These are phyloP conservation scores for Crassisporium funariophilum DNA, from an alignment of 768 basidiomycete species.

Conservation along the genomic window DNA sequence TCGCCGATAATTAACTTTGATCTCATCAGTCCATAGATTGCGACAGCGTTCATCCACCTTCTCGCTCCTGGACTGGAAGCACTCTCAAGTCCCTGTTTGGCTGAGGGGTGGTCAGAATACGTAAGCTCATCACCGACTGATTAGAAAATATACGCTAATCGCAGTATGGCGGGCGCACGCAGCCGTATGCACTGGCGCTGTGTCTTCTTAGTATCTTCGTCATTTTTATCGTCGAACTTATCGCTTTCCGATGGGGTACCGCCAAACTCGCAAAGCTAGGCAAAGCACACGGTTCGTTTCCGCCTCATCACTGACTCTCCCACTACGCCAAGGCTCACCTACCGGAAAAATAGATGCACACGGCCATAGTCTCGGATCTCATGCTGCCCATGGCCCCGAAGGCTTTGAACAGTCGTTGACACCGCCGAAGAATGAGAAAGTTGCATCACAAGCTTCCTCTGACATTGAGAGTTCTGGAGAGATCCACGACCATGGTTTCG, in stretches of 20 bases:
- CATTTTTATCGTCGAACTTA: conserved; percentile 83
- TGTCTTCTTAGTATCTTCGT: conserved; percentile 79
- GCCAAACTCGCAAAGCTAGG: conserved; percentile 70
- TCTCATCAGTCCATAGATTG: conserved; percentile 53
- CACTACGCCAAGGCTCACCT: not conserved
- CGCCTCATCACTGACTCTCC: conserved; percentile 3
- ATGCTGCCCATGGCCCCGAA: conserved; percentile 76
- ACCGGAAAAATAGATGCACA: conserved; percentile 54
- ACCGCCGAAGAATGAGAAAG: conserved; percentile 13
- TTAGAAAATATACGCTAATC: not conserved
- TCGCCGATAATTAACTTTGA: conserved; percentile 7
- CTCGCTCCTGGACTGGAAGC: conserved; percentile 74
- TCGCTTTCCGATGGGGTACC: conserved; percentile 87
- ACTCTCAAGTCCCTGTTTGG: conserved; percentile 70
- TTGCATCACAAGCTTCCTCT: conserved; percentile 21
- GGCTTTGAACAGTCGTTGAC: conserved; percentile 17
- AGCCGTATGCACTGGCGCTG: conserved; percentile 85
- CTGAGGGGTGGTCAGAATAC: conserved; percentile 70
- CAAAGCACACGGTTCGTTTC: conserved; percentile 54
- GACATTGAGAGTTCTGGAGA: conserved; percentile 33
- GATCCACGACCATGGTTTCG: conserved; percentile 19
- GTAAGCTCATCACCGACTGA: conserved; percentile 45
- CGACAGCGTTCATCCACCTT: conserved; percentile 88
- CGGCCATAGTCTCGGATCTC: conserved; percentile 60
- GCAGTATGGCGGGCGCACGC: conserved; percentile 1